Percentiles rank a stretch among this genome's conserved stretches.
Conservation (phyloP, 345 rosid genomes). For the Sisymbrium irio region DNA sequence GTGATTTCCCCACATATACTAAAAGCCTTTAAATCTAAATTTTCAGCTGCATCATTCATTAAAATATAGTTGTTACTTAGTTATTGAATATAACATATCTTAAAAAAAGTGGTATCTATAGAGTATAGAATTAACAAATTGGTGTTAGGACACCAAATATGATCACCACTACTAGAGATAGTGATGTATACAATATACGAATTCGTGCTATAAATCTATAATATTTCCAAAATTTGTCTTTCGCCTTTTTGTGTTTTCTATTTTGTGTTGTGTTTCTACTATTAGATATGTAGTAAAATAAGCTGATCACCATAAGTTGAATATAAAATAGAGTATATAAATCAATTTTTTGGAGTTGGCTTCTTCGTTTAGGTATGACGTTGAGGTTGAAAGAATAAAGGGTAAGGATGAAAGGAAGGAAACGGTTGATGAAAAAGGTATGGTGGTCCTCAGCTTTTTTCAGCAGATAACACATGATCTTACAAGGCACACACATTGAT, state of each 20-base stretch:
- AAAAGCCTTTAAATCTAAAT: background rate
- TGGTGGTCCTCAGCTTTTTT: slow-evolving; percentile 29
- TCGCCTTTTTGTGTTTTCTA: background rate
- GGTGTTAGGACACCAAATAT: slow-evolving; percentile 21
- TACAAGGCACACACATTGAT: slow-evolving; percentile 10
- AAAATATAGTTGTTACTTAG: background rate
- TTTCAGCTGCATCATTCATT: background rate
- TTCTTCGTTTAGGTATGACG: background rate
- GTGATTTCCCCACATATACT: background rate
- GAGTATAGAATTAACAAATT: background rate
- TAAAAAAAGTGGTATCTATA: background rate
- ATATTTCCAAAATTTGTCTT: background rate
- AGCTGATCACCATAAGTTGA: background rate
- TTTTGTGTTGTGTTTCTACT: background rate
- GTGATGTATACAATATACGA: background rate
- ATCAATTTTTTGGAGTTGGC: background rate
- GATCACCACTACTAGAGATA: slow-evolving; percentile 6
- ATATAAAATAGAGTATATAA: background rate
- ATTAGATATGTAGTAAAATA: background rate
- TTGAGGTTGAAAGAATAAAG: slow-evolving; percentile 27
- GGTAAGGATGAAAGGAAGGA: background rate
- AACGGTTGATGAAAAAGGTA: slow-evolving; percentile 27
- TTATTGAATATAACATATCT: background rate
- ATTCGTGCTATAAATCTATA: slow-evolving; percentile 7
- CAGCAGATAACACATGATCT: slow-evolving; percentile 29